Base-by-base conservation (phyloP, 257 asterid genomes). In the Ehretia macrophylla region DNA sequence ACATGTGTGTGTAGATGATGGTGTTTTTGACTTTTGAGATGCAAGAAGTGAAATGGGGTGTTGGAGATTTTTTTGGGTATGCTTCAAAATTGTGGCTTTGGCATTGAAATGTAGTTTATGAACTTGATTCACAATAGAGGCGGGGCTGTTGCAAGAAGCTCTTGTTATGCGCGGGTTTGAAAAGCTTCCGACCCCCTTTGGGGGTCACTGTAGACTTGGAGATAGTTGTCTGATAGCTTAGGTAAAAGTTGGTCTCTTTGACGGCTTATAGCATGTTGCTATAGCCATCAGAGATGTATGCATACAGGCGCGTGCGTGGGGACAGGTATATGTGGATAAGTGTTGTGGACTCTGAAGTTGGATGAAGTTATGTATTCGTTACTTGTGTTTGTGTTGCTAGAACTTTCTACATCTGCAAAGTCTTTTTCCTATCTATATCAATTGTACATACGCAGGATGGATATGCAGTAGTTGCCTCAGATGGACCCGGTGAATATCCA, bases 401-500 rank as follows among this genome's bases (percentile, higher is more conserved):
- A n/a, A 42, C 21, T 59, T 44, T 17, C 18, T 12, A 32, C 8
- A 8, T 40, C 14, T 21, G 22, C 47, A 10, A 42, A 42, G n/a
- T 14, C n/a, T 40, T 42, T 4, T 21, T 13, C 13, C 19, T 21
- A 1, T 22, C 11, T 42, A 32, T 4, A 14, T 47, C 18, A 59
- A 45, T 60, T 63, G 67, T 59, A 17, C 61, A 21, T 49, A 10
- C 11, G 47, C 72, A 79, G 99, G 97, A 93, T 75, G 99, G 99
- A 45, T 93, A 88, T 81, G 97, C 97, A 1, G 92, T 93, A 39
- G 77, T 93, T 70, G 87, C 99, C 46, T 82, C 90, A 14, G 95
- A 93, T 72, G 99, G 99, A 56, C 88, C 89, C 6, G 99, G 99
- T 27, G 94, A 78, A 60, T 93, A 86, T 79, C 81, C 90, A 35